A percentile compares a stretch with the other conserved stretches of the same genome.
Evolutionary conservation across 2,329 filamentous ascomycete species (phyloP).

Genomic region (Alternaria alternata): DNA sequence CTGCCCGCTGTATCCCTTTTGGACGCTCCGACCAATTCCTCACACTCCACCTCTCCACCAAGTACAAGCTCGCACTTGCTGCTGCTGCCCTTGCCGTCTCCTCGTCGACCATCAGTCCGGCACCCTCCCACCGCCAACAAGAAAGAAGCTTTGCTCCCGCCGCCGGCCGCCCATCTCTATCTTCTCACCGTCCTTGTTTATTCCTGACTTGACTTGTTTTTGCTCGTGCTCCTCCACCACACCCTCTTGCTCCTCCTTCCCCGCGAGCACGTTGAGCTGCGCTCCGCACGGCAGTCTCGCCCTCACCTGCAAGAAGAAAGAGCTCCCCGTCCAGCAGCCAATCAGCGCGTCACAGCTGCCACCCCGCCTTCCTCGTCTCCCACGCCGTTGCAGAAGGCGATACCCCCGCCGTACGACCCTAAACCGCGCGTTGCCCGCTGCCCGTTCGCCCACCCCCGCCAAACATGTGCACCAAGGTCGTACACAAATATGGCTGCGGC

Average conservation of each 20-base stretch:
- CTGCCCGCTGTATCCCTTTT: constrained; percentile 42
- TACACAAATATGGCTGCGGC: constrained; percentile 58
- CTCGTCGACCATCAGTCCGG: constrained; percentile 17
- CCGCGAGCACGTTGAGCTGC: constrained; percentile 15
- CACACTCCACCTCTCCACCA: constrained; percentile 15
- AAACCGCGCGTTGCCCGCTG: constrained; percentile 15
- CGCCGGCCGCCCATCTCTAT: background rate
- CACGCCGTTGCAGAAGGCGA: constrained; percentile 34
- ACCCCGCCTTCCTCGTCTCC: constrained; percentile 32
- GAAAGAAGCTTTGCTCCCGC: background rate
- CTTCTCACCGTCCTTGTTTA: background rate
- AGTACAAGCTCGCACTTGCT: constrained; percentile 21
- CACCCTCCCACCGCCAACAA: constrained; percentile 2
- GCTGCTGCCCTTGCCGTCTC: constrained; percentile 18
- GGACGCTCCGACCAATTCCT: constrained; percentile 41
- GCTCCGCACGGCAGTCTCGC: constrained; percentile 19
- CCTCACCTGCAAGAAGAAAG: constrained; percentile 23
- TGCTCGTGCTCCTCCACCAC: background rate
- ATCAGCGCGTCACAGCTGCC: constrained; percentile 34
- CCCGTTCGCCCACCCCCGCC: constrained; percentile 18
- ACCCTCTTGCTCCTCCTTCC: background rate
- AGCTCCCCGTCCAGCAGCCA: constrained; percentile 34
- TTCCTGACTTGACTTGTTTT: background rate
- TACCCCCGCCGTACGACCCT: constrained; percentile 29
- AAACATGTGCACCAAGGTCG: constrained; percentile 58